These are phyloP conservation scores for Arthroderma uncinatum DNA, from an alignment of 2,329 filamentous ascomycete genomes.

Conservation along the genomic window DNA sequence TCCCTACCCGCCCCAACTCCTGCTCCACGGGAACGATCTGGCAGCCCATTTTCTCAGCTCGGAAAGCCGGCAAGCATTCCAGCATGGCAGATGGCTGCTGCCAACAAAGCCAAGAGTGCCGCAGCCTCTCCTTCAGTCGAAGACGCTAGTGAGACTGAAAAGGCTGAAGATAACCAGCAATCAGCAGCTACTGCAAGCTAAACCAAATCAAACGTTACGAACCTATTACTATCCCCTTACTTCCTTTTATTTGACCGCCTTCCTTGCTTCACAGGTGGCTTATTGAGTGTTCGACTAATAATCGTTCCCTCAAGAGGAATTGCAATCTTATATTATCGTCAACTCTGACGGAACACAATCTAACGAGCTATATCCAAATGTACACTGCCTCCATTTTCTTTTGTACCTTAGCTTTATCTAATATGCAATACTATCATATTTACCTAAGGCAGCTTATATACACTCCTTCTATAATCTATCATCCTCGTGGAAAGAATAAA, in stretches of 20 bases:
- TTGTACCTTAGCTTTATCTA: background rate
- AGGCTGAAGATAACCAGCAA: background rate
- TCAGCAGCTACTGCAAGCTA: background rate
- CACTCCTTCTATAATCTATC: no score
- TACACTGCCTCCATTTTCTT: background rate
- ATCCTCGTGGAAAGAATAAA: no score
- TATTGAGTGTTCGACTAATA: background rate
- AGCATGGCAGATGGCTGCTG: conserved; percentile 66
- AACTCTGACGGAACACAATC: background rate
- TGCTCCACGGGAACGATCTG: conserved; percentile 22
- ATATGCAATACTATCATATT: background rate
- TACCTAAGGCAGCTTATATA: no score
- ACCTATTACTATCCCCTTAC: background rate
- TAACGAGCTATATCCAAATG: background rate
- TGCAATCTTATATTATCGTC: background rate
- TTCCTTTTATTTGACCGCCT: background rate
- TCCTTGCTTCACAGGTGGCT: background rate
- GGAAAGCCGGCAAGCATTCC: conserved; percentile 57
- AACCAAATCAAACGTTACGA: background rate
- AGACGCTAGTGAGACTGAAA: conserved; percentile 15
- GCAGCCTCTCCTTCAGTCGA: conserved; percentile 20
- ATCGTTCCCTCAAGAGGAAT: background rate
- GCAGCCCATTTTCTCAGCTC: conserved; percentile 40
- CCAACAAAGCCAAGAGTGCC: conserved; percentile 39
- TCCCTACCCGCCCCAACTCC: conserved; percentile 21